Base-by-base conservation (phyloP, 2,329 filamentous ascomycete genomes). In the Diplocarpon rosae region DNA sequence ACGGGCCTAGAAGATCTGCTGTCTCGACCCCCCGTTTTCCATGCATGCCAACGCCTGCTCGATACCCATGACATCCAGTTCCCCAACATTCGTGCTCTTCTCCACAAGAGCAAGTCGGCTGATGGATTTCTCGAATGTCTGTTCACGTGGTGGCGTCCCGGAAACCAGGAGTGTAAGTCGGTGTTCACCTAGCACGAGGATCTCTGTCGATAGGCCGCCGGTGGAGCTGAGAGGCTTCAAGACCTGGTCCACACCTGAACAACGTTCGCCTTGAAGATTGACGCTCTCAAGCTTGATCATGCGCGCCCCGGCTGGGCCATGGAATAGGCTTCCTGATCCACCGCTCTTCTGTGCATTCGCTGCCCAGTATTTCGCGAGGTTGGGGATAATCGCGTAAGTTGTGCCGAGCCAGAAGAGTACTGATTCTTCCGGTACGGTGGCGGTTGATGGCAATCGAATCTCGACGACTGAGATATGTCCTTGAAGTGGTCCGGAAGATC, bases 51-150 rank as follows among this genome's bases (percentile, higher is more conserved):
- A 60, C 39, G 71, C 73, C 47, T 74, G 70, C 52, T 82, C 78
- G 55, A 82, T 78, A 52, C 77, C 76, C 69, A 79, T 74, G 36
- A 82, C 76, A 57, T 80, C 76, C 52, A 82, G 65, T 15, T 61
- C 53, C 8, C 52, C 52, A 33, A 47, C 45, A 44, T 52, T 52
- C 1, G 45, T 31, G 43, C 47, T 44, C 29, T 49, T 56, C 37
- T 56, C 55, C 31, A 43, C 48, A 7, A 59, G 30, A 5, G 54
- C 52, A 12, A 54, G 36, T n/a, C 51, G 47, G 24, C 40, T 45
- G 8, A 44, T 40, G 14, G 43, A 20, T 31, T 50, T 50, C 29
- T 44, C 37, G 5, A n/a, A 35, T 36, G 34, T 14, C 17, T 24
- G 28, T 17, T 39, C 42, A 35, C 37, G 43, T 9, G 33, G 31